Percentiles rank a stretch among this genome's conserved stretches.
phyloP scores from a whole-genome alignment of 495 filamentous ascomycete genomes.

The Xylaria venustula region DNA sequence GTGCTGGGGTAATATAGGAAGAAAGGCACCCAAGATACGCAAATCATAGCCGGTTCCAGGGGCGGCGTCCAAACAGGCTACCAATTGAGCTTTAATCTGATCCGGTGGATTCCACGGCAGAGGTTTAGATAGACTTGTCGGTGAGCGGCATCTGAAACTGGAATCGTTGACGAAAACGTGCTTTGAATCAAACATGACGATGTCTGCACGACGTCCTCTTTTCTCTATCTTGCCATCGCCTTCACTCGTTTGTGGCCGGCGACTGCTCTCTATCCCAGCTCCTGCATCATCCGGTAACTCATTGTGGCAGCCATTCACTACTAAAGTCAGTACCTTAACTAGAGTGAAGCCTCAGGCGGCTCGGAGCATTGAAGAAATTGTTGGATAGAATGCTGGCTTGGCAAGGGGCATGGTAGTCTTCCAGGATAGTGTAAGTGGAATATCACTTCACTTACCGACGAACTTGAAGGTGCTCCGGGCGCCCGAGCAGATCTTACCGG shows the following conservation, averaged over 20 bases:
- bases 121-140: conserved; percentile 9
- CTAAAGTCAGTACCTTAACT: background rate
- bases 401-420: no score
- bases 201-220: background rate
- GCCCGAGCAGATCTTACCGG: conserved; percentile 35
- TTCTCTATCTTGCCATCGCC: background rate
- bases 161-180: background rate
- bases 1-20: conserved; percentile 25
- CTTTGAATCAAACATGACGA: background rate
- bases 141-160: background rate
- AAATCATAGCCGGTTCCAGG: conserved; percentile 26
- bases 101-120: conserved; percentile 18
- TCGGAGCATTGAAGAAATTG: background rate
- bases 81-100: conserved; percentile 17
- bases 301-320: conserved; percentile 28
- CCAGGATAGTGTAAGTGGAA: no score
- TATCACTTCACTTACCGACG: conserved; percentile 2
- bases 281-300: conserved; percentile 15
- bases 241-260: background rate
- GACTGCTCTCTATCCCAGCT: background rate
- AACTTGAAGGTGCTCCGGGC: conserved; percentile 34
- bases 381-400: background rate
- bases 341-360: background rate
- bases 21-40: conserved; percentile 23
- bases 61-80: conserved; percentile 19